Base-by-base conservation (phyloP, 352 stramenopile genomes). In the Phytophthora palmivora region DNA sequence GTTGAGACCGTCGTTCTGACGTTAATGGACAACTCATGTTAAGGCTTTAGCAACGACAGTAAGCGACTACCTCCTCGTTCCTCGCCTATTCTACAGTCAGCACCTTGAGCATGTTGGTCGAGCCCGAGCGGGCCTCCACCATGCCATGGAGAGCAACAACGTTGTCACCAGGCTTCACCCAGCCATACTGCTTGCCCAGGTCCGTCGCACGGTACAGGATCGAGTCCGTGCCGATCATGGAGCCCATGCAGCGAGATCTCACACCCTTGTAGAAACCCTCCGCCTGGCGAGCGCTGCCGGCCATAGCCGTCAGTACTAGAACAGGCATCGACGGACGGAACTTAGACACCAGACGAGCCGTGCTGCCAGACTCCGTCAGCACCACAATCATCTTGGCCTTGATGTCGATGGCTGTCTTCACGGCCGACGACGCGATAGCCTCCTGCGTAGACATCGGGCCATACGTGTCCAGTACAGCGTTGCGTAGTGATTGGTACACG, bases 381-480 rank as follows among this genome's bases (percentile, higher is more conserved):
- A 99, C 96, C 55, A 99, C 89, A 98, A n/a, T n/a, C n/a, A n/a
- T n/a, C n/a, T n/a, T n/a, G n/a, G n/a, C n/a, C n/a, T n/a, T n/a
- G n/a, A n/a, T 91, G 74, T 99, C 96, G 71, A 98, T 96, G 24
- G 96, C 91, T 33, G 96, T 98, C 81, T 98, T 98, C 42, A 99
- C 95, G 50, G 97, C 96, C 19, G 96, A 98, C 26, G 88, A 97
- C 19, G 93, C 96, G 58, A 99, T 97, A 19, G 94, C 95, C 68
- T 99, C 97, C 46, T 84, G 72, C 41, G 79, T 91, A 54, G 61
- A 79, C 79, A 91, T 91, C 26, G 78, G 67, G 16, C 79, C 79
- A 33, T 62, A 46, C 15, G 48, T 73, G 47, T 85, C 79, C 12
- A 88, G 63, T 46, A 87, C 76, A 48, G 72, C 79, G 60, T 87